Base-by-base conservation (phyloP, 768 basidiomycete species). In the Tricholoma sp. region DNA sequence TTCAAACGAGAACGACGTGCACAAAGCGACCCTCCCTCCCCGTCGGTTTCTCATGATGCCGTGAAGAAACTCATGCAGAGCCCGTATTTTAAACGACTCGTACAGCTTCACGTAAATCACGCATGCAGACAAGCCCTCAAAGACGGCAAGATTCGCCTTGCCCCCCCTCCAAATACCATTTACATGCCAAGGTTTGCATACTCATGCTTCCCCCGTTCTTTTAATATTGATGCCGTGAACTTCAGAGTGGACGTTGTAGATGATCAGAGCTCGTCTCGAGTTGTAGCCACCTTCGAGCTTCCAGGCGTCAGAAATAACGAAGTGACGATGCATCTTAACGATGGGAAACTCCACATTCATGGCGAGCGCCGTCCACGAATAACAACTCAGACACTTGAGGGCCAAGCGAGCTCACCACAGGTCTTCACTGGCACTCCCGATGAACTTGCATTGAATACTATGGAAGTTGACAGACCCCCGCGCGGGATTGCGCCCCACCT, bases 221-320 rank as follows among this genome's bases (percentile, higher is more conserved):
- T 47, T 27, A 27, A 27, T 27, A 47, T 49, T 57, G 19, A 56
- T 50, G 2, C 8, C n/a, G 29, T 57, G 12, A 10, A 53, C 45
- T 57, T 37, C 55, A 79, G 79, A 50, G 73, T 78, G 71, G 77
- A 78, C 54, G 58, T 79, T 16, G 63, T 77, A 14, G 74, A 79
- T 50, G 72, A 79, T 53, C 71, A 72, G 6, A 66, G 61, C 5
- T 69, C 67, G 1, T 57, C 69, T 8, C 73, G 59, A 18, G 53
- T 74, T 5, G 57, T 68, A 2, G 77, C 75, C 5, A 69, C 75
- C 6, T 73, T 79, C 53, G 79, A 81, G 58, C 60, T 81, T 12
- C 79, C 79, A 32, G 79, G 78, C 16, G 71, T 81, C 47, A 71
- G 69, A 49, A 71, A 65, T 8, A 61, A 64, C 11, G 70, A 76